Base-by-base conservation (phyloP, 306 rosid species). In the Hippophae rhamnoides region DNA sequence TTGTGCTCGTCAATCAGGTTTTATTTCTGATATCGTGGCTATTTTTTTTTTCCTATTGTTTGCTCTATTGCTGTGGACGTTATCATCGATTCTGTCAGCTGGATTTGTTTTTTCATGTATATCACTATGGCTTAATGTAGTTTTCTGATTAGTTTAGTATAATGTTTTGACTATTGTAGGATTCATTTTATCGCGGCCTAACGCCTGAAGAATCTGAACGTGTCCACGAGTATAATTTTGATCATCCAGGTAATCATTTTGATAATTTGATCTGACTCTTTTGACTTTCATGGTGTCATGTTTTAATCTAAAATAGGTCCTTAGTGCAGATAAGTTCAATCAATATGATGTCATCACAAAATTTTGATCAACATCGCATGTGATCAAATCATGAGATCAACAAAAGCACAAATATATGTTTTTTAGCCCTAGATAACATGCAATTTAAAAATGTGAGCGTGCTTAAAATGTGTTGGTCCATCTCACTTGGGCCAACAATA, bases 1-100 rank as follows among this genome's bases (percentile, higher is more conserved):
- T 92, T 43, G 90, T 92, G 13, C 95, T 92, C 7, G 93, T 92
- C 70, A 92, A 82, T 80, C 98, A 92, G 98, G 98, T 74, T 63
- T 14, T 7, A 41, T 52, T 10, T 25, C 7, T 40, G 42, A 38
- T 10, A 14, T 13, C 6, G 26, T 13, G 38, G 4, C 38, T 27
- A 56, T 57, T 40, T 2, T 14, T 9, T 60, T 56, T 12, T 66
- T 42, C 55, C 43, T 42, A 18, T 46, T 52, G 41, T 56, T 9
- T 18, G 41, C 12, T 5, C 26, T n/a, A 7, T 52, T 52, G 43
- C 41, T 31, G 3, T 31, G 38, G 4, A 2, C 38, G 38, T 31
- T 31, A 2, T 31, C 5, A 31, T 31, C 38, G 47, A 11, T 12
- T 23, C 9, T 59, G 43, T 58, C 18, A 52, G 53, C 23, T 23